phyloP scores from a whole-genome alignment of 2,329 filamentous ascomycete genomes.

The Aotearoamyces nothofagi region DNA sequence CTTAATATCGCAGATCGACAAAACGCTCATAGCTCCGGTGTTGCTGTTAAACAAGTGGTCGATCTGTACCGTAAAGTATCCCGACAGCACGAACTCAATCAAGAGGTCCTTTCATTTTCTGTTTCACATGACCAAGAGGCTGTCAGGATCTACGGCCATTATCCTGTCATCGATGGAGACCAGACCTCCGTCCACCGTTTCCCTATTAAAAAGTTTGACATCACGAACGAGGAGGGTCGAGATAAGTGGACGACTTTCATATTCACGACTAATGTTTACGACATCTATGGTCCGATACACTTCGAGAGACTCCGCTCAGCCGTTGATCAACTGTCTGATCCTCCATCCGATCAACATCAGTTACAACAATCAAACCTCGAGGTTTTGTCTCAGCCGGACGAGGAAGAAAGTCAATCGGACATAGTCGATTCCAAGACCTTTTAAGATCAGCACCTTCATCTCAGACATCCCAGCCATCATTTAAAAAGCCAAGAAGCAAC shows the following conservation, averaged over 20 bases:
- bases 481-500: too few relatives aligned
- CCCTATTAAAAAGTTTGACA: constrained; percentile 12
- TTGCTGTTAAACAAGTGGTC: constrained; percentile 18
- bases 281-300: constrained; percentile 13
- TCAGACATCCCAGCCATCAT: too few relatives aligned
- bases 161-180: constrained; percentile 9
- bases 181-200: constrained; percentile 11
- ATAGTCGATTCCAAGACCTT: too few relatives aligned
- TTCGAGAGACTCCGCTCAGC: constrained; percentile 10
- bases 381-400: too few relatives aligned
- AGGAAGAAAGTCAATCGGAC: too few relatives aligned
- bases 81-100: constrained; percentile 13
- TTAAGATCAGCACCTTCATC: too few relatives aligned
- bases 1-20: constrained; percentile 23
- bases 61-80: not conserved
- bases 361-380: too few relatives aligned
- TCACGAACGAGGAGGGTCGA: constrained; percentile 10
- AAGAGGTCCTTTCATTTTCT: constrained; percentile 27
- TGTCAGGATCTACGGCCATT: constrained; percentile 16
- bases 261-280: constrained; percentile 15
- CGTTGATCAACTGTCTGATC: constrained; percentile 7
- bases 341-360: too few relatives aligned
- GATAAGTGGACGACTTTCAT: constrained; percentile 7
- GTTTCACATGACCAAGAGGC: constrained; percentile 2
- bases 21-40: constrained; percentile 24